Evolutionary conservation across 768 basidiomycete genomes (phyloP).

Genomic region (Boletus pseudopeckii): DNA sequence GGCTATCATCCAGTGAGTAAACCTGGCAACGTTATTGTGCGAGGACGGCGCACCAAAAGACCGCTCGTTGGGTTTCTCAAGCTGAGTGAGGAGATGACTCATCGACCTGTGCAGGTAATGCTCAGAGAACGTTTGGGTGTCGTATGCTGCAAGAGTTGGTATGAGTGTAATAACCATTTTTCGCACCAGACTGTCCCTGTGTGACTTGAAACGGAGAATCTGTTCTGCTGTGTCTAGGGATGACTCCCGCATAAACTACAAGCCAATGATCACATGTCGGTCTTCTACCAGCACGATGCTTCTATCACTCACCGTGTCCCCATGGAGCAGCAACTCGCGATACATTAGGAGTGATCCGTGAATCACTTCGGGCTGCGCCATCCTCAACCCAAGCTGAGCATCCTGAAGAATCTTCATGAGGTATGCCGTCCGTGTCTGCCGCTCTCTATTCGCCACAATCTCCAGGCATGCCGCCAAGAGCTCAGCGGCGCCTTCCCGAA

Average conservation of each 20-base stretch:
- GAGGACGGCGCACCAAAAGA: slow-evolving; percentile 60
- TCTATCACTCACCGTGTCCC: slow-evolving; percentile 73
- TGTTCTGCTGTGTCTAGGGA: slow-evolving; percentile 87
- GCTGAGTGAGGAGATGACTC: slow-evolving; percentile 82
- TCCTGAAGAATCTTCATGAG: slow-evolving; percentile 84
- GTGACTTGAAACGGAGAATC: slow-evolving; percentile 82
- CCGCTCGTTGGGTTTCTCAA: slow-evolving; percentile 86
- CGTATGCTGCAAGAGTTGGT: slow-evolving; percentile 91
- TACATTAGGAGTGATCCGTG: slow-evolving; percentile 92
- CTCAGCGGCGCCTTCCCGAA: slow-evolving; percentile 90
- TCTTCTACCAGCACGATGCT: background rate
- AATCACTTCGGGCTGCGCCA: slow-evolving; percentile 79
- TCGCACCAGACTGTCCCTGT: slow-evolving; percentile 83
- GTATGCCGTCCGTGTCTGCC: slow-evolving; percentile 61
- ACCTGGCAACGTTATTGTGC: slow-evolving; percentile 3
- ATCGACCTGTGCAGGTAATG: slow-evolving; percentile 92
- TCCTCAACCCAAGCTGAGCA: slow-evolving; percentile 78
- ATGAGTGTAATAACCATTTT: slow-evolving; percentile 96
- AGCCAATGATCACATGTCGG: background rate
- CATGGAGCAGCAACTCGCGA: slow-evolving; percentile 85
- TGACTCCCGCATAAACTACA: slow-evolving; percentile 82
- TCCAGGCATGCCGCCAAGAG: slow-evolving; percentile 90
- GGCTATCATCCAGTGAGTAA: slow-evolving; percentile 43
- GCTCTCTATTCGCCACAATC: slow-evolving; percentile 75
- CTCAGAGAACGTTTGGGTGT: slow-evolving; percentile 87